Base-by-base conservation (phyloP, 2,329 filamentous ascomycete species). In the Ceratocystis papillata region DNA sequence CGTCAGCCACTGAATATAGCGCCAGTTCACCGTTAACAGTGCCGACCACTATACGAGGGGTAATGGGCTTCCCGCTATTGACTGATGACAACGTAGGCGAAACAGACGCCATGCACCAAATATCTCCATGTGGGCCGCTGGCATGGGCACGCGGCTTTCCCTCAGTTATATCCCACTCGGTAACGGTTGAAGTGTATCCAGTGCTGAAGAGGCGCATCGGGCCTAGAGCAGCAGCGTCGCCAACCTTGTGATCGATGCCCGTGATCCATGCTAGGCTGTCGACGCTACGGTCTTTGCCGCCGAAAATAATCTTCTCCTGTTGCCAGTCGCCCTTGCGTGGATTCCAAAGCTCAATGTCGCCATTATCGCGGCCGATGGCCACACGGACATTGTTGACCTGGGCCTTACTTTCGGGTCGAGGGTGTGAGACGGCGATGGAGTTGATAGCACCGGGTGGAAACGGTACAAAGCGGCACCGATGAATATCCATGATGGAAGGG, bases 261-360 rank as follows among this genome's bases (percentile, higher is more conserved):
- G 90, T 90, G 50, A 89, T 90, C 94, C 94, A 99, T 50, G 87
- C 87, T 30, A 99, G 80, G 6, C 90, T 90, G 76, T 99, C 94
- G 69, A 96, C 87, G 72, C 88, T 95, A 69, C 91, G 83, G 71
- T 91, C 89, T 71, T 88, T 87, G 62, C 90, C 91, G 69, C 93
- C 92, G 45, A 84, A 83, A 63, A 97, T 87, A 68, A 92, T 85
- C 48, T 85, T 86, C 78, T 99, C 94, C 74, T 97, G 94, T 69
- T 90, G 83, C 94, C 94, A 99, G 69, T 81, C 79, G 17, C 89
- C 90, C 69, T 83, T 84, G 65, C 86, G 78, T 2, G 93, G 91
- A 75, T 96, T 96, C 94, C 94, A 99, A 70, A 99, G 91, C 77
- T 99, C 94, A 71, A 99, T 94, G 73, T 96, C 90, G 71, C 94